phyloP scores from a whole-genome alignment of 257 asterid species.

The Solanum raphanifolium region DNA sequence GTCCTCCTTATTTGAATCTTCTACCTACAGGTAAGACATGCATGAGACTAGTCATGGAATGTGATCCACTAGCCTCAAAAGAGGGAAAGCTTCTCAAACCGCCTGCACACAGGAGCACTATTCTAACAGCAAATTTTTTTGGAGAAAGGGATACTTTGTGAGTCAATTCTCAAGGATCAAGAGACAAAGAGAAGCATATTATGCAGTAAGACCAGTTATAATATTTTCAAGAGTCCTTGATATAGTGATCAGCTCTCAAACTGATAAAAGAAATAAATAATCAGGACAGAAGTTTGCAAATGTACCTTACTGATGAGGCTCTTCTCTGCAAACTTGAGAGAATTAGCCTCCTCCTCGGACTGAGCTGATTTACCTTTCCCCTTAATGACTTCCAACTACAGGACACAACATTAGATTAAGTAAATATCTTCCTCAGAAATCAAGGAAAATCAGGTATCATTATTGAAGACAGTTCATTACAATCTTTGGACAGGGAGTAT shows the following conservation, averaged over 20 bases:
- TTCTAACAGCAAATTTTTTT: neutral
- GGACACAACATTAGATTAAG: neutral
- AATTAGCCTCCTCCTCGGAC: slow-evolving; percentile 76
- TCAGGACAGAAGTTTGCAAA: neutral
- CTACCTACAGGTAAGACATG: neutral
- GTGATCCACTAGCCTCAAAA: neutral
- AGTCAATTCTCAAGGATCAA: neutral
- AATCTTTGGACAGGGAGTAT: neutral
- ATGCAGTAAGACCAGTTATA: neutral
- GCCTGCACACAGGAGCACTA: neutral
- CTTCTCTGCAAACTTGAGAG: slow-evolving; percentile 69
- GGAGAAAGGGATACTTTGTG: neutral
- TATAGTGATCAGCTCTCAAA: neutral
- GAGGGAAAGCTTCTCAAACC: neutral
- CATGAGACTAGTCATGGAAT: neutral
- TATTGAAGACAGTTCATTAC: neutral
- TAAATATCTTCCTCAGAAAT: neutral
- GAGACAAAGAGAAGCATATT: neutral
- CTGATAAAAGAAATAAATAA: neutral
- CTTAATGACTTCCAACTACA: slow-evolving; percentile 65
- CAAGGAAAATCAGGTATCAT: neutral
- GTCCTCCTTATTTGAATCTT: neutral
- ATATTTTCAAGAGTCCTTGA: neutral
- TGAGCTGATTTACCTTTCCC: slow-evolving; percentile 51
- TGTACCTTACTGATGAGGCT: slow-evolving; percentile 72